Evolutionary conservation across 345 rosid genomes (phyloP).

Genomic region (Hypericum androsaemum): DNA sequence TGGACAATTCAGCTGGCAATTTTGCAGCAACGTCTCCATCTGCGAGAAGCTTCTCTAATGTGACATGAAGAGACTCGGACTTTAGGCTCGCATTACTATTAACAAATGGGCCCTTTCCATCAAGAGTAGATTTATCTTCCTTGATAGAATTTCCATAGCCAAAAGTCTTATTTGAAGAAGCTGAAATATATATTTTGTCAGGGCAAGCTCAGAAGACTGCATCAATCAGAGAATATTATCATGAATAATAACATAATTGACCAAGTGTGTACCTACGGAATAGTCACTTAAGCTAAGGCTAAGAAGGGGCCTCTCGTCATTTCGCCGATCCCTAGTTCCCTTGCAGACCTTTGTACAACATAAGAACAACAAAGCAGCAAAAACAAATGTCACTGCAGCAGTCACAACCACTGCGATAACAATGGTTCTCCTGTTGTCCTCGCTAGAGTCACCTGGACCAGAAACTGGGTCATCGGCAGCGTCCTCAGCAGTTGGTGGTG

Average conservation of each 20-base stretch:
- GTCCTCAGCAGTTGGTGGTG: conserved; percentile 18
- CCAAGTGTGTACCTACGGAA: conserved; percentile 41
- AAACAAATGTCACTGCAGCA: conserved; percentile 51
- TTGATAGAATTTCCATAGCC: conserved; percentile 37
- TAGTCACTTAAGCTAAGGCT: conserved; percentile 64
- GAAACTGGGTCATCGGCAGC: conserved; percentile 22
- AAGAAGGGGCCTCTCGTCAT: conserved; percentile 88
- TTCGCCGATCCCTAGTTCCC: conserved; percentile 28
- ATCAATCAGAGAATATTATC: conserved; percentile 2
- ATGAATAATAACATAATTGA: background rate
- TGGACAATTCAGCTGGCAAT: conserved; percentile 24
- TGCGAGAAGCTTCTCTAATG: conserved; percentile 18
- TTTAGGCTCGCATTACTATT: conserved; percentile 23
- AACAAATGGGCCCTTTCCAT: background rate
- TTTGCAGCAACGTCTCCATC: conserved; percentile 15
- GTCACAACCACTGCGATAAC: conserved; percentile 67
- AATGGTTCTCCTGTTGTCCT: conserved; percentile 26
- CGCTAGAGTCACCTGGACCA: conserved; percentile 18
- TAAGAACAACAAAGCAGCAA: conserved; percentile 57
- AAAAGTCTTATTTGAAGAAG: conserved; percentile 47
- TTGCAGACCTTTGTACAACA: conserved; percentile 42
- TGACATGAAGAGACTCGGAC: conserved; percentile 20
- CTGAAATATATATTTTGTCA: conserved; percentile 22
- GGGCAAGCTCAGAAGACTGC: background rate
- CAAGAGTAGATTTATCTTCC: conserved; percentile 17